Conservation (phyloP, 1,284 basidiomycete species). For the Anthracocystis walkeri region DNA sequence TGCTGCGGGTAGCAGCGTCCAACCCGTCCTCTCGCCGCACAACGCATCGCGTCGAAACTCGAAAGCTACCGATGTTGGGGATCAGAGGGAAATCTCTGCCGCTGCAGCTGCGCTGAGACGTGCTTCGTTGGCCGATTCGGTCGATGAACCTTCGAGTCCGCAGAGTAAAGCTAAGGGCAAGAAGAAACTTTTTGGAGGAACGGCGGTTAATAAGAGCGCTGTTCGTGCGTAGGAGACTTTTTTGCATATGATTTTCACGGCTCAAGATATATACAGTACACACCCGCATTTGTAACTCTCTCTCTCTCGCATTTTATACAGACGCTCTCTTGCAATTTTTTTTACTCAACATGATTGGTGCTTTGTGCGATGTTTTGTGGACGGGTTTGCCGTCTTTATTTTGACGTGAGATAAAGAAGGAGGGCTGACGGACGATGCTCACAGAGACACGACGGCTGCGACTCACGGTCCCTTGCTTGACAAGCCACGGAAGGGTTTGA, state of each 20-base stretch:
- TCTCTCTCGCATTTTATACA: too few species aligned
- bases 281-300: too few species aligned
- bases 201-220: conserved; percentile 38
- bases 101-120: conserved; percentile 42
- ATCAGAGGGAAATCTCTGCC: conserved; percentile 47
- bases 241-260: not conserved
- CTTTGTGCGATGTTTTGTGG: too few species aligned
- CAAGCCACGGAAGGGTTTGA: too few species aligned
- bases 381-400: too few species aligned
- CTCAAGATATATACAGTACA: too few species aligned
- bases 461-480: too few species aligned
- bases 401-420: too few species aligned
- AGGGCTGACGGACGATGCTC: too few species aligned
- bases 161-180: conserved; percentile 36
- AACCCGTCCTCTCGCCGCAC: conserved; percentile 41
- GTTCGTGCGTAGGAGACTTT: conserved; percentile 23
- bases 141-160: conserved; percentile 17
- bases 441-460: too few species aligned
- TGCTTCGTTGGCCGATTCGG: conserved; percentile 25
- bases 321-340: too few species aligned
- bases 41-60: conserved; percentile 44
- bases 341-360: too few species aligned
- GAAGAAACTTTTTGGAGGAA: conserved; percentile 50
- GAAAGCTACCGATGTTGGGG: conserved; percentile 35
- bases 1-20: conserved; percentile 22